Base-by-base conservation (phyloP, 2,329 filamentous ascomycete species). In the Hypoxylon sp. region DNA sequence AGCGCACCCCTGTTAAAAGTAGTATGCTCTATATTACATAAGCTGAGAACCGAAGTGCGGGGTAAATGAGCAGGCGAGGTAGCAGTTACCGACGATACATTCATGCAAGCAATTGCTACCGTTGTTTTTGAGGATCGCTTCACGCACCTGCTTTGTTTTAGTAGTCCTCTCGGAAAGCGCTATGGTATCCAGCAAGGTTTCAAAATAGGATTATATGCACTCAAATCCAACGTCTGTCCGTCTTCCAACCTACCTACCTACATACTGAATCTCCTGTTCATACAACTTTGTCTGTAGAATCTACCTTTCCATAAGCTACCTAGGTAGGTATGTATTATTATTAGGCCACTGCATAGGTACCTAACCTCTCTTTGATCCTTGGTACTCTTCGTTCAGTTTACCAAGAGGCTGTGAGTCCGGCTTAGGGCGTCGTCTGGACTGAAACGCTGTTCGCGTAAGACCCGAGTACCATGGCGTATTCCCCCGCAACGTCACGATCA, bases 281-380 rank as follows among this genome's bases (percentile, higher is more conserved):
- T 28, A 50, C 45, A 51, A 41, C 34, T 43, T 50, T 25, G 13
- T 41, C 45, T 50, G 2, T 10, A 30, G 30, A 57, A 4, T 6
- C 6, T 30, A 5, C 6, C 3, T 43, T 9, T 32, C 21, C 30
- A 14, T n/a, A 43, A 9, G 38, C 10, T 19, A n/a, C n/a, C n/a
- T n/a, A n/a, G n/a, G n/a, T n/a, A n/a, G n/a, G n/a, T n/a, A 50
- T 38, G 21, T 51, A 25, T 38, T 51, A 51, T 23, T n/a, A 30
- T 41, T 30, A 14, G 30, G 14, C 14, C n/a, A 3, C 38, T 43
- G 19, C 34, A 11, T 46, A 45, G 23, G 2, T 25, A 30, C 36
- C 23, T 32, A 34, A 52, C 21, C 25, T 23, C 32, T n/a, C 17
- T 17, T 11, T 52, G 21, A 34, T 30, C n/a, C 1, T 19, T 19